Conservation (phyloP, 1,284 basidiomycete species). For the Inonotus obliquus region DNA sequence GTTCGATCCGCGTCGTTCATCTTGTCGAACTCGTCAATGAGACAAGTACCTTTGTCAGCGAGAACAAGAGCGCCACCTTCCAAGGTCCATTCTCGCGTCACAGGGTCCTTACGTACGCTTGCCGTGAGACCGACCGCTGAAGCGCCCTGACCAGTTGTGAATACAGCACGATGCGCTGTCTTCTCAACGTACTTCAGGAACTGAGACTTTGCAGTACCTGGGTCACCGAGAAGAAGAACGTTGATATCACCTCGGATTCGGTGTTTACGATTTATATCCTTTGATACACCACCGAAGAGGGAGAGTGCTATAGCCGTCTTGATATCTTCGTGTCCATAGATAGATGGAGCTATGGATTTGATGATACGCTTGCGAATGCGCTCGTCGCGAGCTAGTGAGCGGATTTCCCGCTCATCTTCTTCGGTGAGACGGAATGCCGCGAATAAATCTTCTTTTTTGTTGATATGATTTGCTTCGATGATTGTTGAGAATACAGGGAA, state of each 20-base stretch:
- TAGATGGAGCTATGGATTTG: constrained; percentile 97
- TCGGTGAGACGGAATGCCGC: constrained; percentile 95
- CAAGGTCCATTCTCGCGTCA: constrained; percentile 97
- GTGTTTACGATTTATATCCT: constrained; percentile 96
- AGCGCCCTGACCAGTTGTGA: constrained; percentile 97
- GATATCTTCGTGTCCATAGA: constrained; percentile 98
- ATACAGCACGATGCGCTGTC: constrained; percentile 96
- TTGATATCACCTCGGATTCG: constrained; percentile 98
- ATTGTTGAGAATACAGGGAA: constrained; percentile 99
- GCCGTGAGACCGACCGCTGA: constrained; percentile 98
- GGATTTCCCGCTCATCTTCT: constrained; percentile 93
- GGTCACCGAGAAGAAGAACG: constrained; percentile 91
- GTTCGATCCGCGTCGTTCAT: constrained; percentile 99
- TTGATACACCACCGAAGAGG: constrained; percentile 89
- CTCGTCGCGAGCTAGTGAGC: constrained; percentile 82
- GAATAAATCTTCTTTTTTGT: constrained; percentile 95
- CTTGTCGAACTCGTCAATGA: constrained; percentile 99
- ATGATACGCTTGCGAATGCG: constrained; percentile 95
- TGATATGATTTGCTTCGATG: constrained; percentile 96
- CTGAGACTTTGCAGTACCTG: constrained; percentile 98
- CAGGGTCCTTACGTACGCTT: constrained; percentile 94
- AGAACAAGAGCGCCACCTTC: constrained; percentile 97
- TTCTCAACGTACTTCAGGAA: constrained; percentile 99
- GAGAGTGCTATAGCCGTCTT: constrained; percentile 96
- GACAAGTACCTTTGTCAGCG: constrained; percentile 97